Conservation (phyloP, 768 basidiomycete species). For the Mrakia blollopis region DNA sequence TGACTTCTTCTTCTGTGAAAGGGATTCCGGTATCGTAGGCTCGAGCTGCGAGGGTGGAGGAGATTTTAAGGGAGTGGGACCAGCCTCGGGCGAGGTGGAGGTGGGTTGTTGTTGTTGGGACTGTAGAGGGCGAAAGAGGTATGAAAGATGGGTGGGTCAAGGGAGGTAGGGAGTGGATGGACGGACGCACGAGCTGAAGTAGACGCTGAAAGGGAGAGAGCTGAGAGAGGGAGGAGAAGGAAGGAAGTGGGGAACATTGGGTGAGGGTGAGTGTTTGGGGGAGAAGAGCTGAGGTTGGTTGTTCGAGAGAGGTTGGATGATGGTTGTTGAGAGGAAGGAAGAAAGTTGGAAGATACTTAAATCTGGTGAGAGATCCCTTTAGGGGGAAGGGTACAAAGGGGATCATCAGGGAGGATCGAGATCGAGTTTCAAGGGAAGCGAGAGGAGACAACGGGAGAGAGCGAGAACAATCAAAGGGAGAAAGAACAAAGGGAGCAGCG, state of each 20-base stretch:
- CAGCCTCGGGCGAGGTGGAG: slow-evolving; percentile 7
- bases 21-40: not conserved
- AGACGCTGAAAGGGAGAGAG: not conserved
- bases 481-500: not conserved
- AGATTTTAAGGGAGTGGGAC: slow-evolving; percentile 5
- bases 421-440: not conserved
- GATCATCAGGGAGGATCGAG: not conserved
- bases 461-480: not conserved
- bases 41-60: not conserved
- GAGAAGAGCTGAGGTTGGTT: not conserved
- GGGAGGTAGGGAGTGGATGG: not conserved
- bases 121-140: not conserved
- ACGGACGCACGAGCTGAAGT: not conserved
- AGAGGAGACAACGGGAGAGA: not conserved
- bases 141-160: not conserved
- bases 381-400: not conserved
- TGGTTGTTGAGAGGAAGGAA: not conserved
- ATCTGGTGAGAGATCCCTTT: not conserved
- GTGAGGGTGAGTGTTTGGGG: too few species aligned
- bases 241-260: not conserved
- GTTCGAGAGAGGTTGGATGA: not conserved
- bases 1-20: not conserved
- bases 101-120: not conserved
- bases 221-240: not conserved
- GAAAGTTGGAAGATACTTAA: too few species aligned